Base-by-base conservation (phyloP, 2,329 filamentous ascomycete species). In the Calonectria naviculata region DNA sequence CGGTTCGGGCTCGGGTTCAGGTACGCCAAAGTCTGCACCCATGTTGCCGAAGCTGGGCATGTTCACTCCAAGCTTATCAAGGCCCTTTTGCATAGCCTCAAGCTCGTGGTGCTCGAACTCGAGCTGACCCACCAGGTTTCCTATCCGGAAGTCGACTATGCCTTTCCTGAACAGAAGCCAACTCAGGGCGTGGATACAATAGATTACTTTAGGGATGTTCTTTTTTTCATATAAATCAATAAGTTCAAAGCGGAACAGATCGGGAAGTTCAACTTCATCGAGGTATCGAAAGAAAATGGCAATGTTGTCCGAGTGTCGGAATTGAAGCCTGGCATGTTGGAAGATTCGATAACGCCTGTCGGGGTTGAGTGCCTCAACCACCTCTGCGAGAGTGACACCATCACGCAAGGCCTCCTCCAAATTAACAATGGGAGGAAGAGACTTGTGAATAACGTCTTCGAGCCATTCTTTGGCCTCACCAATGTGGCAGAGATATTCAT, bases 391-490 rank as follows among this genome's bases (percentile, higher is more conserved):
- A 0, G 95, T 98, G 7, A 99, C 95, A 60, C 97, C 97, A 81
- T 99, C 93, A 74, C 97, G 90, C 47, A 99, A 86, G 17, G 95
- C 95, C 83, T 99, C 95, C 81, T 99, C 97, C 1, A 99, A 86
- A 81, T 98, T 92, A 26, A 99, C 93, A 77, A 98, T 98, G 0
- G 96, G 94, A 4, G 97, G 95, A 42, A 99, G 94, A 63, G 93
- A 88, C 75, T 93, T 92, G 73, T 96, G 91, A 67, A 97, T 94
- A 71, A 98, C 91, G 81, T 97, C 88, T 80, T 99, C 97, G 75
- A 99, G 98, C 97, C 97, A 99, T 83, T 98, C 96, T 81, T 98
- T 98, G 26, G 97, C 97, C 86, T 99, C 97, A 81, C 97, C 97
- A 75, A 99, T 98, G 80, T 99, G 97, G 81, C 97, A 99, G 42